Conservation (phyloP, 2,329 filamentous ascomycete genomes). For the Aspergillus bombycis region DNA sequence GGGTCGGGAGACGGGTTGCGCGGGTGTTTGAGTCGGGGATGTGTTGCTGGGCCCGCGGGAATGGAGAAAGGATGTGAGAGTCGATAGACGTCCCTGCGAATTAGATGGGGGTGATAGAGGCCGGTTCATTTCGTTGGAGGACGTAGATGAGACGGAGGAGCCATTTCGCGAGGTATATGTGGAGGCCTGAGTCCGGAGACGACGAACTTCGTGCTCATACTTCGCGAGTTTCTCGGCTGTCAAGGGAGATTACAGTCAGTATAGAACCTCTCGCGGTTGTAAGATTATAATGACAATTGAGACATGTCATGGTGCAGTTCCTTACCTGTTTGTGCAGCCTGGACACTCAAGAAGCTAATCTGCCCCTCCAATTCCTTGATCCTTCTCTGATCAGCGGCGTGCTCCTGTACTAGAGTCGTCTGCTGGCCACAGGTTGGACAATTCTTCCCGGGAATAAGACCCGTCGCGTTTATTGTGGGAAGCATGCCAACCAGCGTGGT, state of each 20-base stretch:
- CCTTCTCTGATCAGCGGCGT: conserved; percentile 38
- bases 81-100: conserved; percentile 40
- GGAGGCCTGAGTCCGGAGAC: conserved; percentile 44
- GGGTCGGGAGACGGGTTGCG: conserved; percentile 20
- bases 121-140: conserved; percentile 26
- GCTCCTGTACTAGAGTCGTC: conserved; percentile 26
- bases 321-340: conserved; percentile 58
- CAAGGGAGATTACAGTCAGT: neutral
- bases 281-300: neutral
- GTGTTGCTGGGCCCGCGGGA: conserved; percentile 41
- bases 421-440: conserved; percentile 47
- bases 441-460: conserved; percentile 24
- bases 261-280: neutral
- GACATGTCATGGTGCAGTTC: neutral
- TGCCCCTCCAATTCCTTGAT: conserved; percentile 60
- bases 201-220: conserved; percentile 65
- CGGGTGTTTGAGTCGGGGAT: conserved; percentile 24
- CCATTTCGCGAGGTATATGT: conserved; percentile 27
- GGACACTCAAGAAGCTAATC: conserved; percentile 55
- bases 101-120: conserved; percentile 43
- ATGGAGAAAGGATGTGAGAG: conserved; percentile 43
- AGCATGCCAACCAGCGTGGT: conserved; percentile 37
- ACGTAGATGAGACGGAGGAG: conserved; percentile 33
- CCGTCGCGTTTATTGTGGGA: conserved; percentile 31
- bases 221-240: conserved; percentile 61